Evolutionary conservation across 73 alveolate species (phyloP).

Genomic region (Blepharisma stoltei): DNA sequence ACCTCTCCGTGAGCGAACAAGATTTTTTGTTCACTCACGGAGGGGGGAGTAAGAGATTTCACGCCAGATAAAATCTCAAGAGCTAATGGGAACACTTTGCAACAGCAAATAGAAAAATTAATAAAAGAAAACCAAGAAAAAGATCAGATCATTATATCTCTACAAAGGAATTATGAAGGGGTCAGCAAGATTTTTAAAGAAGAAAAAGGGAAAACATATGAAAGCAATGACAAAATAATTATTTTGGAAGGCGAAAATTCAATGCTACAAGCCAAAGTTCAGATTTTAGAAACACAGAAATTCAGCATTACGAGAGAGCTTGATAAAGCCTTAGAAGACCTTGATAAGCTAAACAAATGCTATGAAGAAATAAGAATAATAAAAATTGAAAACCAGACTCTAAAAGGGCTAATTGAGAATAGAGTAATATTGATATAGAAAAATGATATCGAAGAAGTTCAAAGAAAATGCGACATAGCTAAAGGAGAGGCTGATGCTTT

Average conservation of each 20-base stretch:
- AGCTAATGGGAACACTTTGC: not conserved
- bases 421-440: slow-evolving; percentile 7
- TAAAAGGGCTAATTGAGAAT: not conserved
- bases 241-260: slow-evolving; percentile 9
- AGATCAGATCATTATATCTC: not conserved
- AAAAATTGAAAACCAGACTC: slow-evolving; percentile 9
- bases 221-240: not conserved
- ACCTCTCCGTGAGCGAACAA: too few relatives aligned
- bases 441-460: slow-evolving; percentile 7
- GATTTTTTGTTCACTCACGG: too few relatives aligned
- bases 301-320: not conserved
- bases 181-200: not conserved
- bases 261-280: not conserved
- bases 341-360: slow-evolving; percentile 2
- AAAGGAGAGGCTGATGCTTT: slow-evolving; percentile 28
- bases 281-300: not conserved
- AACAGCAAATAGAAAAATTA: slow-evolving; percentile 2
- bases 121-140: not conserved
- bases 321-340: slow-evolving; percentile 14
- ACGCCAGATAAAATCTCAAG: too few relatives aligned
- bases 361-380: slow-evolving; percentile 6
- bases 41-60: too few relatives aligned
- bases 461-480: not conserved
- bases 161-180: slow-evolving; percentile 6
- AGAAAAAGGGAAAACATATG: slow-evolving; percentile 4